Base-by-base conservation (phyloP, 1,139 yeast species). In the Taiozyma sp. region DNA sequence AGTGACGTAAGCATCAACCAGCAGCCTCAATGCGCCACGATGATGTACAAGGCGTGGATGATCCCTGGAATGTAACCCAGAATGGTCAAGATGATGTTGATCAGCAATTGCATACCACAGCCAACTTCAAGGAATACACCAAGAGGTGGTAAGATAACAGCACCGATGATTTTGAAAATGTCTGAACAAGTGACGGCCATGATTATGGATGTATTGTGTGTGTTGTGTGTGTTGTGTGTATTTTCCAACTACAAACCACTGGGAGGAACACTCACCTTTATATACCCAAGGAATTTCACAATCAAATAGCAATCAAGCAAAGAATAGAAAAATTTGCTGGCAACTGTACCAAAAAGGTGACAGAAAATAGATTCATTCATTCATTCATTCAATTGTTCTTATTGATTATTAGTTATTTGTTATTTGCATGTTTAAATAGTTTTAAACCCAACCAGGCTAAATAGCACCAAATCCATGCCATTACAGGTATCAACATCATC, bases 121-220 rank as follows among this genome's bases (percentile, higher is more conserved):
- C 92, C 93, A 59, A 76, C 72, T 70, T 85, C 90, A 57, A 84
- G 67, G 69, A 84, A 83, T 19, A 86, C 93, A 56, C 91, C 92
- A 56, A 86, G 70, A 51, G 92, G 92, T 48, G 92, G 92, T 56
- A 85, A 71, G 59, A 86, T 68, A 62, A 84, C 64, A 30, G 91
- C 91, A 59, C 75, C 67, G 51, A 83, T 72, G 62, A 84, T 72
- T 70, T 84, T 84, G 63, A 84, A 61, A 59, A 84, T 81, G 67
- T 80, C 84, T 23, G 81, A 65, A 63, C 75, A 75, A 49, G 83
- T 78, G 56, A 78, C 57, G 43, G 83, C 79, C 83, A 79, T 19
- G 19, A 19, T 19, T 19, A 19, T 19, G 19, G 3, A 19, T 19
- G 3, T 19, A 19, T 19, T 19, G 19, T 19, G 19, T 19, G 19